Evolutionary conservation across 1,284 basidiomycete genomes (phyloP).

Genomic region (Xerocomus minutiporus): DNA sequence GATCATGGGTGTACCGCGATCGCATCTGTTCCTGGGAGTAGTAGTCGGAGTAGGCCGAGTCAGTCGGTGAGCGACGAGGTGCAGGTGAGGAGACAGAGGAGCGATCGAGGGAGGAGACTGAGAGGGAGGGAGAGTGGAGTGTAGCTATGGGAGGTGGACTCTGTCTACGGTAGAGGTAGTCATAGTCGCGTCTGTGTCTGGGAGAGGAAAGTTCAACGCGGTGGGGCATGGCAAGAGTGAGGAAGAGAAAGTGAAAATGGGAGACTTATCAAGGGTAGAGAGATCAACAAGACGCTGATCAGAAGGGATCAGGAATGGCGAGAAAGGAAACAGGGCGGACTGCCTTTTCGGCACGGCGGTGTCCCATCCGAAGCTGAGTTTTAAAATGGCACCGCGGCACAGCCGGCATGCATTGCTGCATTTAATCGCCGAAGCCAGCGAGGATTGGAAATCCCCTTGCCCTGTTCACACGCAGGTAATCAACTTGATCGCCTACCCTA

Average conservation of each 20-base stretch:
- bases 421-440: slow-evolving; percentile 33
- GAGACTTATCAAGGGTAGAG: slow-evolving; percentile 31
- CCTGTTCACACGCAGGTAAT: slow-evolving; percentile 21
- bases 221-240: slow-evolving; percentile 28
- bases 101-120: slow-evolving; percentile 53
- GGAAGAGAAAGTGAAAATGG: slow-evolving; percentile 12
- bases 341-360: slow-evolving; percentile 24
- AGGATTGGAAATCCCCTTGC: slow-evolving; percentile 20
- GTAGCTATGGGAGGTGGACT: slow-evolving; percentile 55
- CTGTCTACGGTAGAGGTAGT: slow-evolving; percentile 41
- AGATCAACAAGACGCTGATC: slow-evolving; percentile 35
- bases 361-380: slow-evolving; percentile 20
- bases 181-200: slow-evolving; percentile 42
- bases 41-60: slow-evolving; percentile 31
- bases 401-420: slow-evolving; percentile 21
- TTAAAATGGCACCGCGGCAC: slow-evolving; percentile 28
- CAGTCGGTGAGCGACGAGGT: slow-evolving; percentile 35
- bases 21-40: slow-evolving; percentile 33
- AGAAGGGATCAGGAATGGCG: slow-evolving; percentile 34
- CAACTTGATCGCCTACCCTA: slow-evolving; percentile 38
- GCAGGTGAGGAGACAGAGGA: slow-evolving; percentile 57
- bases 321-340: background rate
- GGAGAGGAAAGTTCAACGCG: slow-evolving; percentile 33
- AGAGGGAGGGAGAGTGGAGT: slow-evolving; percentile 59
- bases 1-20: slow-evolving; percentile 36